phyloP scores from a whole-genome alignment of 2,329 filamentous ascomycete genomes.

The Botrytis hyacinthi region DNA sequence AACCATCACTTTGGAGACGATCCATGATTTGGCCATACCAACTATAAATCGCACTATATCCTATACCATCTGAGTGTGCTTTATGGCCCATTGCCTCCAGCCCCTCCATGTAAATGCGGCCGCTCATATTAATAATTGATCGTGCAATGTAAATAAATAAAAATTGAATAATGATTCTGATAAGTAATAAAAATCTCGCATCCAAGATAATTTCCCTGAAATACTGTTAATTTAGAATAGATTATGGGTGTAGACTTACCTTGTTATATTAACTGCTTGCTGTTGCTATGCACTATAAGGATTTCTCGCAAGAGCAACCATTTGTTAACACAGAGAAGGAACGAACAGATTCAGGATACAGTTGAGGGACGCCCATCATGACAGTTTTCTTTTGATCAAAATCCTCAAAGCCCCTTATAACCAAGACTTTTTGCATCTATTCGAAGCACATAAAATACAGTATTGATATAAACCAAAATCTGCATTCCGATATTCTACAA shows the following conservation, averaged over 20 bases:
- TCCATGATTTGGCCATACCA: background rate
- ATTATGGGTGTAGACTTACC: background rate
- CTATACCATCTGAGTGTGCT: background rate
- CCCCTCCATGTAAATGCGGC: too few relatives aligned
- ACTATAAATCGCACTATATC: background rate
- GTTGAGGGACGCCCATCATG: background rate
- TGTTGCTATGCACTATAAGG: background rate
- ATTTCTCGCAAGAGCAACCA: background rate
- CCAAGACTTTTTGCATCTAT: background rate
- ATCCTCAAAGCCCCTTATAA: background rate
- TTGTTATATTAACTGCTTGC: background rate
- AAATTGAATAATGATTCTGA: background rate
- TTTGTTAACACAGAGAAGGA: background rate
- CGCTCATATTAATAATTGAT: background rate
- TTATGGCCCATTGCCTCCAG: constrained; percentile 1
- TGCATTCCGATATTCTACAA: background rate
- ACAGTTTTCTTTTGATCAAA: background rate
- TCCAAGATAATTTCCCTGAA: background rate
- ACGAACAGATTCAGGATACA: background rate
- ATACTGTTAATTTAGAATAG: background rate
- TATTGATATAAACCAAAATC: background rate
- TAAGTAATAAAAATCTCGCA: background rate
- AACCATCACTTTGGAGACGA: background rate
- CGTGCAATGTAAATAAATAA: background rate
- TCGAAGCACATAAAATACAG: background rate